Evolutionary conservation across 1,284 basidiomycete genomes (phyloP).

Genomic region (Tetrapyrgos nigripes): DNA sequence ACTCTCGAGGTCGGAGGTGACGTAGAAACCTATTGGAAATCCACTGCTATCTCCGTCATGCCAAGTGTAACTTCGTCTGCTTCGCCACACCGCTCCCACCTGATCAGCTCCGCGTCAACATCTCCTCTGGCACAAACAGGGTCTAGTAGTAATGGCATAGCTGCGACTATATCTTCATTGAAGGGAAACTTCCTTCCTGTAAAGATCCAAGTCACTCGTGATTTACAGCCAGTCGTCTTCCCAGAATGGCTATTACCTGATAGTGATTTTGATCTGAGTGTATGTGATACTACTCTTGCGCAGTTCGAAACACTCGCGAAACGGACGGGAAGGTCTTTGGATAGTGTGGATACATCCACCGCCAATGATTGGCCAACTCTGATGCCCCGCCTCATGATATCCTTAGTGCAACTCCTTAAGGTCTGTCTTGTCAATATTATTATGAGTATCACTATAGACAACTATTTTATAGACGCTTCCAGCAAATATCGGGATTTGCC

Average conservation of each 20-base stretch:
- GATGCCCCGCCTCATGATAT: constrained; percentile 66
- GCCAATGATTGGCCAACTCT: constrained; percentile 63
- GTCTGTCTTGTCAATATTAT: constrained; percentile 44
- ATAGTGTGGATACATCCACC: constrained; percentile 32
- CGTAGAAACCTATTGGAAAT: constrained; percentile 98
- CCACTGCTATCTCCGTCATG: constrained; percentile 67
- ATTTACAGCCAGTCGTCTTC: constrained; percentile 87
- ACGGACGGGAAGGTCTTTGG: constrained; percentile 51
- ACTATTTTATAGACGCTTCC: constrained; percentile 66
- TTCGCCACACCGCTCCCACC: constrained; percentile 46
- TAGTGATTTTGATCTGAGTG: constrained; percentile 76
- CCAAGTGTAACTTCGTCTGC: constrained; percentile 46
- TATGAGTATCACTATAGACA: background rate
- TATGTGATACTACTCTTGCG: constrained; percentile 81
- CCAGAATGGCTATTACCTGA: constrained; percentile 78
- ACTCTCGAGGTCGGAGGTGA: constrained; percentile 96
- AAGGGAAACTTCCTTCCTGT: constrained; percentile 88
- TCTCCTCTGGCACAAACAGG: constrained; percentile 68
- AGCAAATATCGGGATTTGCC: constrained; percentile 73
- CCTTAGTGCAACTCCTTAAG: constrained; percentile 76
- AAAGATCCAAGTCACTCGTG: constrained; percentile 91
- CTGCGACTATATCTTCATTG: constrained; percentile 85
- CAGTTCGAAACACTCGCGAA: constrained; percentile 81
- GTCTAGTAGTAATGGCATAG: constrained; percentile 50
- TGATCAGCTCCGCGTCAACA: constrained; percentile 63